Conservation (phyloP, 306 rosid genomes). For the Lupinus albus region DNA sequence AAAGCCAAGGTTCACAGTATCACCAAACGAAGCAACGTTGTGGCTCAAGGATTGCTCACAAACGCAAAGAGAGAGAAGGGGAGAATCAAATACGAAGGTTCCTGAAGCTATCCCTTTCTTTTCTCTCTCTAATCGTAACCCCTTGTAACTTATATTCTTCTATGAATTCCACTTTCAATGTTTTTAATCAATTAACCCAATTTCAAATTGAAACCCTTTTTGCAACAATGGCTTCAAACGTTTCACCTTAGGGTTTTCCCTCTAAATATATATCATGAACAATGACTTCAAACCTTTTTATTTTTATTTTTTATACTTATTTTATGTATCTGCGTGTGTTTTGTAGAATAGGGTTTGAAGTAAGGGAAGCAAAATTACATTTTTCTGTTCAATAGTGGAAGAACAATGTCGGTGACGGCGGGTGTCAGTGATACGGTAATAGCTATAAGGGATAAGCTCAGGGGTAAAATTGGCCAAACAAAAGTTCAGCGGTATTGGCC, state of each 20-base stretch:
- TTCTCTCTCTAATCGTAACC: slow-evolving; percentile 6
- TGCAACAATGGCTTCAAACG: background rate
- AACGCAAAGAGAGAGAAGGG: too few relatives aligned
- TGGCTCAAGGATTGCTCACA: too few relatives aligned
- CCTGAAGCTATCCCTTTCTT: background rate
- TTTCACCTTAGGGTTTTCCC: background rate
- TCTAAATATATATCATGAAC: background rate
- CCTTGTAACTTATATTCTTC: background rate
- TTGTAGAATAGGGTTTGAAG: slow-evolving; percentile 41
- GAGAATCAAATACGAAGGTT: too few relatives aligned
- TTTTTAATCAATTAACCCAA: slow-evolving; percentile 9
- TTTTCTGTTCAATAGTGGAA: slow-evolving; percentile 12
- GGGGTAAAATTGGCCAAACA: slow-evolving; percentile 94
- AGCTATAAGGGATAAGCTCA: slow-evolving; percentile 85
- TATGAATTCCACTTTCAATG: background rate
- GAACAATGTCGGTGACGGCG: slow-evolving; percentile 88
- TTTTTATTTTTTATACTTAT: background rate
- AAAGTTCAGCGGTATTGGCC: slow-evolving; percentile 96
- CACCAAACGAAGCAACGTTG: too few relatives aligned
- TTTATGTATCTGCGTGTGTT: background rate
- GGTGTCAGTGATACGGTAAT: slow-evolving; percentile 92
- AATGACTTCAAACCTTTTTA: too few relatives aligned
- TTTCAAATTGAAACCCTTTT: background rate
- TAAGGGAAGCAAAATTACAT: background rate
- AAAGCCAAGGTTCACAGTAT: too few relatives aligned